These are phyloP conservation scores for Aspergillus ochraceus DNA, from an alignment of 2,329 filamentous ascomycete species.

Conservation along the genomic window DNA sequence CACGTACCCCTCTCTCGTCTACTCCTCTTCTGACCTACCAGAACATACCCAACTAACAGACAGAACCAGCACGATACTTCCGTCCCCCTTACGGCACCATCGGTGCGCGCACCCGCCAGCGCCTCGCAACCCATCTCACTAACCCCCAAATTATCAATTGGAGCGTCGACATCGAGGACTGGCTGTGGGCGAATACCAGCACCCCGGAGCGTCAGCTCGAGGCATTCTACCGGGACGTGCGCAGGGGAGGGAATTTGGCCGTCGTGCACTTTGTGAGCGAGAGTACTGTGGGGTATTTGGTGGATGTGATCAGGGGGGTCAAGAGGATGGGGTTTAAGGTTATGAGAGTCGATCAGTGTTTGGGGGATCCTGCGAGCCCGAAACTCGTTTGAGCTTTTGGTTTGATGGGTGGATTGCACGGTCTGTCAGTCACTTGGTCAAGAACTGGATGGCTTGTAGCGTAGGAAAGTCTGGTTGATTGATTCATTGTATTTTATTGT, in stretches of 20 bases:
- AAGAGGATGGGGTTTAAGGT: constrained; percentile 64
- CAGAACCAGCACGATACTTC: constrained; percentile 56
- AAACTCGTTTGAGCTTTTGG: background rate
- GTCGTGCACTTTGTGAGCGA: constrained; percentile 70
- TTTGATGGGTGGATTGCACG: background rate
- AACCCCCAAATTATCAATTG: constrained; percentile 64
- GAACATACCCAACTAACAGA: background rate
- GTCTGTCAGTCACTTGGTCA: too few species aligned
- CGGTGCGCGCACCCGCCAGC: constrained; percentile 65
- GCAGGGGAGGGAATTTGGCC: constrained; percentile 62
- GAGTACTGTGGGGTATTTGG: constrained; percentile 63
- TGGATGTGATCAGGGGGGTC: constrained; percentile 64
- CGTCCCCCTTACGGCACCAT: constrained; percentile 69
- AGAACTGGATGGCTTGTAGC: too few species aligned
- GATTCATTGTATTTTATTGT: background rate
- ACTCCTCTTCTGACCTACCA: background rate
- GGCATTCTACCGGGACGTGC: constrained; percentile 64
- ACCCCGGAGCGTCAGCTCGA: constrained; percentile 68
- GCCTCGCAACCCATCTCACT: constrained; percentile 54
- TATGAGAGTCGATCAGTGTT: constrained; percentile 67
- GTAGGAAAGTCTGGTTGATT: too few species aligned
- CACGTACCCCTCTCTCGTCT: constrained; percentile 9
- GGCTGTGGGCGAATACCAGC: constrained; percentile 62
- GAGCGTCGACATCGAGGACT: constrained; percentile 71
- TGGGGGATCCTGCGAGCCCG: constrained; percentile 53